Evolutionary conservation across 2,329 filamentous ascomycete species (phyloP).

Genomic region (Colletotrichum viniferum): DNA sequence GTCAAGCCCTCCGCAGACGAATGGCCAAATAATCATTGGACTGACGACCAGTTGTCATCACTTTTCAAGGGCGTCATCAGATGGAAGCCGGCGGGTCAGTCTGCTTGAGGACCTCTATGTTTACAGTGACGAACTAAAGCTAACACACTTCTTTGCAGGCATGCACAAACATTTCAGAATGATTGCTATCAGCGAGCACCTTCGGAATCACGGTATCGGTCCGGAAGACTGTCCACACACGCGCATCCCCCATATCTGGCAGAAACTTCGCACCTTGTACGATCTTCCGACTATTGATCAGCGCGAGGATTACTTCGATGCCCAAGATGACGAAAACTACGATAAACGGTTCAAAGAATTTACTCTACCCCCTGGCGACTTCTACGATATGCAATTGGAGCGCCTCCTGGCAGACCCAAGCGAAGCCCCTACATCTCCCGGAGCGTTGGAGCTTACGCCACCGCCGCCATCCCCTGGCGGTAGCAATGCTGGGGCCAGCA

Average conservation of each 20-base stretch:
- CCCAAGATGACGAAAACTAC: conserved; percentile 61
- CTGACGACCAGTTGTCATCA: conserved; percentile 91
- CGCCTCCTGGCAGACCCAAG: conserved; percentile 48
- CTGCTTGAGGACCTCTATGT: background rate
- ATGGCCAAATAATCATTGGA: conserved; percentile 76
- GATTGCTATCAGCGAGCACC: conserved; percentile 80
- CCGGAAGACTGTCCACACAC: conserved; percentile 76
- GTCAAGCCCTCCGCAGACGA: conserved; percentile 42
- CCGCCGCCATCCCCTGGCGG: conserved; percentile 20
- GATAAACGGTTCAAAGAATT: conserved; percentile 71
- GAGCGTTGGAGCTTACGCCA: conserved; percentile 43
- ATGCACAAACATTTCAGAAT: conserved; percentile 96
- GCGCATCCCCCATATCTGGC: conserved; percentile 89
- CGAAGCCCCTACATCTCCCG: conserved; percentile 52
- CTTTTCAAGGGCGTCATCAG: conserved; percentile 91
- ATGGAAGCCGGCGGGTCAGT: conserved; percentile 91
- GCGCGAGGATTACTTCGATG: conserved; percentile 67
- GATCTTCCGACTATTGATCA: conserved; percentile 87
- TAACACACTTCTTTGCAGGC: conserved; percentile 51
- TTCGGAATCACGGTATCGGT: conserved; percentile 81
- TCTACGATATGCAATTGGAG: conserved; percentile 51
- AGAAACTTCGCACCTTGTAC: conserved; percentile 82
- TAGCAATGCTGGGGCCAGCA: conserved; percentile 11
- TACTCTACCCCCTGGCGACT: conserved; percentile 57
- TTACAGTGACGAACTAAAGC: conserved; percentile 20